Evolutionary conservation across 2,329 filamentous ascomycete genomes (phyloP).

Genomic region (Curvularia lunata): DNA sequence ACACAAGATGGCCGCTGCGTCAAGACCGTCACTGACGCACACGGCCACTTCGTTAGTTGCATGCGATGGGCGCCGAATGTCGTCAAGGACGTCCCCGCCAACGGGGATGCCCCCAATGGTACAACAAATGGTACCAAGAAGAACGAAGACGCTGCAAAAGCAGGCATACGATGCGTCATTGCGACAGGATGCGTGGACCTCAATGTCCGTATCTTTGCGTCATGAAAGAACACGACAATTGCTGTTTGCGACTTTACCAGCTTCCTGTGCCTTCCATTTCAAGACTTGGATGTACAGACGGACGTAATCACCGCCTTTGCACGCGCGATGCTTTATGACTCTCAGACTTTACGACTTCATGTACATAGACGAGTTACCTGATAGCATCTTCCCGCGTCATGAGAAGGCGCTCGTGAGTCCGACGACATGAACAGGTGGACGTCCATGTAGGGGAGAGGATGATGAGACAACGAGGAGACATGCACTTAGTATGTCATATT

Average conservation of each 20-base stretch:
- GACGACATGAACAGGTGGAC: constrained; percentile 11
- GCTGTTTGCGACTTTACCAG: constrained; percentile 8
- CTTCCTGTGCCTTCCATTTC: constrained; percentile 13
- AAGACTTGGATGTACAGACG: constrained; percentile 16
- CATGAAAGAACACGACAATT: constrained; percentile 35
- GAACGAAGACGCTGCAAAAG: constrained; percentile 59
- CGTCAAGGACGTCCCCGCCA: constrained; percentile 62
- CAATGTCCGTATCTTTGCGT: constrained; percentile 79
- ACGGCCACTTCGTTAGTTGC: constrained; percentile 84
- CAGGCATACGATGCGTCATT: constrained; percentile 81
- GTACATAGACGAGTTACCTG: constrained; percentile 30
- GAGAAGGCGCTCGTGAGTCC: constrained; percentile 10
- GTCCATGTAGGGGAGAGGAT: constrained; percentile 5
- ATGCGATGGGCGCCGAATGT: constrained; percentile 85
- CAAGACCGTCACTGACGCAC: constrained; percentile 76
- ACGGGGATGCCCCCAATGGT: constrained; percentile 53
- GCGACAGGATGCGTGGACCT: constrained; percentile 86
- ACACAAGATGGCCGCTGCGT: constrained; percentile 89
- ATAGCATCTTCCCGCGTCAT: constrained; percentile 15
- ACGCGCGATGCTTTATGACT: constrained; percentile 6
- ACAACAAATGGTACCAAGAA: constrained; percentile 59
- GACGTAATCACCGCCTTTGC: constrained; percentile 4
- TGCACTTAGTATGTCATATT: constrained; percentile 3
- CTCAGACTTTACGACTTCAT: constrained; percentile 28
- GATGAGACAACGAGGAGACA: constrained; percentile 10